phyloP scores from a whole-genome alignment of 106 monocot species.

The Vanilla planifolia region DNA sequence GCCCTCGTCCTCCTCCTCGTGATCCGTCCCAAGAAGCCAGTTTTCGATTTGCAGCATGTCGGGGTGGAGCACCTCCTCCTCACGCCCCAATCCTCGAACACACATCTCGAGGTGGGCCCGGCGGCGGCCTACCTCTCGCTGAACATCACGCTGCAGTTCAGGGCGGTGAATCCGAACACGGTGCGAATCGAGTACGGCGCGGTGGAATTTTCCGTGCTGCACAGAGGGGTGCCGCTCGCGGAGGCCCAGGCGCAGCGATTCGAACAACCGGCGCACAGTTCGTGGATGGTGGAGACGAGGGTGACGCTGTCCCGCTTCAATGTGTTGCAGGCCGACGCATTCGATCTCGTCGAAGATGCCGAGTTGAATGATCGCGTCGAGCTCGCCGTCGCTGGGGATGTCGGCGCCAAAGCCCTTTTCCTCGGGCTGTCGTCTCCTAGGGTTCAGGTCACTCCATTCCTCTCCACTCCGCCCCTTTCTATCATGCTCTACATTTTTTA shows the following conservation, averaged over 20 bases:
- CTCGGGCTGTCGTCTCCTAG: conserved; percentile 38
- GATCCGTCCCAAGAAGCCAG: conserved; percentile 60
- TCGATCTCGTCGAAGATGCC: conserved; percentile 31
- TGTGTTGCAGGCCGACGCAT: conserved; percentile 33
- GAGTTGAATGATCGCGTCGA: conserved; percentile 39
- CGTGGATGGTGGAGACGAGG: conserved; percentile 18
- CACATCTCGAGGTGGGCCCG: neutral
- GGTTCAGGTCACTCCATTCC: conserved; percentile 25
- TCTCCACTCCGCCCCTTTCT: neutral
- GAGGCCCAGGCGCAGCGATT: conserved; percentile 29
- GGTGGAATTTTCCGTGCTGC: conserved; percentile 23
- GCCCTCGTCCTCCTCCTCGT: conserved; percentile 53
- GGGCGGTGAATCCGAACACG: conserved; percentile 42
- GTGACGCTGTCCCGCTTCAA: conserved; percentile 23
- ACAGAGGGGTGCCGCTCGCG: conserved; percentile 40
- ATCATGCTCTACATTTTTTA: no score
- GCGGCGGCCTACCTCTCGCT: conserved; percentile 37
- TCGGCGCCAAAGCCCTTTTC: conserved; percentile 33
- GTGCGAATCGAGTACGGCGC: conserved; percentile 34
- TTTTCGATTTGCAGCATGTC: conserved; percentile 57
- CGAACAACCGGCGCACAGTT: conserved; percentile 39
- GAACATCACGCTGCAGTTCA: conserved; percentile 43
- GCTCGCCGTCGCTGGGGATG: conserved; percentile 34
- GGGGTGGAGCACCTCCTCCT: conserved; percentile 61
- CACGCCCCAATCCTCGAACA: conserved; percentile 23